Base-by-base conservation (phyloP, 441 rosid genomes). In the Melastoma candidum region DNA sequence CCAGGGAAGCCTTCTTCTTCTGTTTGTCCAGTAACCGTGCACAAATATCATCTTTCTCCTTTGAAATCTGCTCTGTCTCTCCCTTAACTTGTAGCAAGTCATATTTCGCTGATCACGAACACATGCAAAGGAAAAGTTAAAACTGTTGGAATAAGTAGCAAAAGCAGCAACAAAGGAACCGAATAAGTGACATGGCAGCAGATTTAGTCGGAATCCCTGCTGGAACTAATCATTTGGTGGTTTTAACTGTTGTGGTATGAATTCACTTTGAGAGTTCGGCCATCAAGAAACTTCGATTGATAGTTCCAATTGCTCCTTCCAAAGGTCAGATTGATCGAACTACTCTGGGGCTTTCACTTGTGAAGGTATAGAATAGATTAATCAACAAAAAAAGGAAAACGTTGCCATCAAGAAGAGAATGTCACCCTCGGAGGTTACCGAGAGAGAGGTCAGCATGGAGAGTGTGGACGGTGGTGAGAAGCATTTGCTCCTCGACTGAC, bases 401-500 rank as follows among this genome's bases (percentile, higher is more conserved):
- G 22, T 17, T 32, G 41, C 41, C 5, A 32, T 32, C 41, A 32
- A 6, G 7, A 17, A 32, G 8, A 32, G 7, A 32, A 32, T 32
- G 41, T 4, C 41, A 32, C 41, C 5, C 41, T 32, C 8, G 41
- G 46, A 48, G 3, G 49, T 27, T 44, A 45, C 49, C 53, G 29
- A 62, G 81, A 81, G 57, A 54, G 49, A 85, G 74, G 60, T 88
- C 78, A 49, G 67, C 73, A 55, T 81, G 78, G 67, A 80, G 53
- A 45, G 82, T 62, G 56, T 58, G 81, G 69, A 83, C 74, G 27
- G 84, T 77, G 2, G 86, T 64, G 55, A 78, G 58, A 57, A 63
- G 85, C 75, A 61, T 70, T 52, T 89, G 86, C 75, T 82, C 90
- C 55, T 89, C 81, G 22, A 73, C 80, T n/a, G 88, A 76, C 53